These are phyloP conservation scores for Phytophthora vignae DNA, from an alignment of 352 stramenopile species.

Conservation along the genomic window DNA sequence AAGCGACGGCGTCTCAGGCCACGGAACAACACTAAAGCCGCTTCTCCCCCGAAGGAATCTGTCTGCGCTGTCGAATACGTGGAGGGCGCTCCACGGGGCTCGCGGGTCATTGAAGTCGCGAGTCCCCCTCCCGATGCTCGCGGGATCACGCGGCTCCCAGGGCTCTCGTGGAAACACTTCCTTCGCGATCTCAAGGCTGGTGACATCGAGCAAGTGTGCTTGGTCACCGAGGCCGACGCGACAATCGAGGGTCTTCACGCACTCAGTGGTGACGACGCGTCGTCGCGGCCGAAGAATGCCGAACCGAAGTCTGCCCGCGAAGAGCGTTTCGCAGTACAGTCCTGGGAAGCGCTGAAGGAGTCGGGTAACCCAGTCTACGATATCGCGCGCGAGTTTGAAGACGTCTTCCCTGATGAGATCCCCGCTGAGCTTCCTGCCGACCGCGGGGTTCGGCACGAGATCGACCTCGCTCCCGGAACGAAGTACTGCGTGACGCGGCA, in stretches of 20 bases:
- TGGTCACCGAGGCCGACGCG: too few species aligned
- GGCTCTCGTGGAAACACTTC: background rate
- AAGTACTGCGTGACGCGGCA: constrained; percentile 45
- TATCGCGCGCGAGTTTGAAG: constrained; percentile 3
- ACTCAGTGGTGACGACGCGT: too few species aligned
- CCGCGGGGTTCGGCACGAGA: constrained; percentile 34
- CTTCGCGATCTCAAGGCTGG: background rate
- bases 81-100: too few species aligned
- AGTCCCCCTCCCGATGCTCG: background rate
- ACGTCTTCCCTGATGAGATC: constrained; percentile 35
- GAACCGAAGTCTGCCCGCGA: too few species aligned
- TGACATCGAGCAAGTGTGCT: too few species aligned
- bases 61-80: too few species aligned
- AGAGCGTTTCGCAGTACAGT: background rate
- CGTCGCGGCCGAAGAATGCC: too few species aligned
- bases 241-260: too few species aligned
- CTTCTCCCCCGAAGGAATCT: too few species aligned
- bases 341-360: background rate
- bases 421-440: constrained; percentile 19
- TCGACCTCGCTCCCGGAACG: constrained; percentile 27
- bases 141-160: background rate
- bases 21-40: too few species aligned
- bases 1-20: too few species aligned
- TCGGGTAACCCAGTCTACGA: constrained; percentile 6
- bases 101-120: background rate